A percentile compares a stretch with the other conserved stretches of the same genome.
Conservation (phyloP, 139 green algal genomes). For the Astrephomene gubernaculifera region DNA sequence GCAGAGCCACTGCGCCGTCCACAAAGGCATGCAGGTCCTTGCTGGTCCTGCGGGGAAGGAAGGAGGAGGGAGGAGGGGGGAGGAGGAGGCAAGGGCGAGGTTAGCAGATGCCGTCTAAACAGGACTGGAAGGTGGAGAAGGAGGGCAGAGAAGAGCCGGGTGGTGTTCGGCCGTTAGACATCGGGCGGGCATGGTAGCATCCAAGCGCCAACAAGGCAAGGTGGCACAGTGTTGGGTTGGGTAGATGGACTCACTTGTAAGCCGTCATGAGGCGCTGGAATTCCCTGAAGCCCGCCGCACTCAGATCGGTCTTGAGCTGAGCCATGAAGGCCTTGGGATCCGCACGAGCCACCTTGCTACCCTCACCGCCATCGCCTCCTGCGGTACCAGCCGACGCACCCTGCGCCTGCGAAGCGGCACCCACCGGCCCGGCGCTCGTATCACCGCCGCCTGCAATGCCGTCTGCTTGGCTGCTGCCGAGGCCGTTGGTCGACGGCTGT, state of each 20-base stretch:
- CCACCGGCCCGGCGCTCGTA: not conserved
- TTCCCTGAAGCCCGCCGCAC: constrained; percentile 7
- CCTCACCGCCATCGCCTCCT: not conserved
- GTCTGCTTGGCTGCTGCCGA: not conserved
- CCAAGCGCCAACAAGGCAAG: too few species aligned
- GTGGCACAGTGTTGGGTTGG: too few species aligned
- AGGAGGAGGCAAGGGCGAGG: not conserved
- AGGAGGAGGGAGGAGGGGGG: not conserved
- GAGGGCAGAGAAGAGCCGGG: too few species aligned
- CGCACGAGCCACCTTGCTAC: not conserved
- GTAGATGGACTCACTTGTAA: constrained; percentile 57
- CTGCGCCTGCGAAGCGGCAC: not conserved
- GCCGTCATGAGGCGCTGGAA: constrained; percentile 33
- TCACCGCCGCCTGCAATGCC: not conserved
- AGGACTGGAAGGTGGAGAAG: too few species aligned
- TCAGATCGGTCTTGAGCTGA: constrained; percentile 36
- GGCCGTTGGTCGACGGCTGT: not conserved
- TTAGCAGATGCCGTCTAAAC: too few species aligned
- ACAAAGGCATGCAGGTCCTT: constrained; percentile 60
- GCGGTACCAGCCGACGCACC: not conserved
- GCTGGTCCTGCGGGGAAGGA: constrained; percentile 30
- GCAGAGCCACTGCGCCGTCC: constrained; percentile 61
- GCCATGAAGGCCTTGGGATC: constrained; percentile 35
- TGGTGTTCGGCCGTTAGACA: too few species aligned
- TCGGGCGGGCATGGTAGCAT: too few species aligned